Evolutionary conservation across 305 asterid genomes (phyloP).

Genomic region (Euphrasia arctica): DNA sequence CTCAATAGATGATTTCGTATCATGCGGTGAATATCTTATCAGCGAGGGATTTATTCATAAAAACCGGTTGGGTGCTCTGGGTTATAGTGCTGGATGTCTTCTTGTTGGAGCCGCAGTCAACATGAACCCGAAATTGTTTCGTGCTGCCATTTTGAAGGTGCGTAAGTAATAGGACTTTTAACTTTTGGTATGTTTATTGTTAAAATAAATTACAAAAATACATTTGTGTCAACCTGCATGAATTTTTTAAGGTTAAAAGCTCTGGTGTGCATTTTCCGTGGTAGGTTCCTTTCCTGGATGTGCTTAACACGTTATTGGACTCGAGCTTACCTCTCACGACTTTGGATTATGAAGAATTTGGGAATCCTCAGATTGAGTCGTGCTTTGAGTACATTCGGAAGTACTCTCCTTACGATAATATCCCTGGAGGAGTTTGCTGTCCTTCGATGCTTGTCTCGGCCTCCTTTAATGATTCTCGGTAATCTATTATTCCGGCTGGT

Average conservation of each 20-base stretch:
- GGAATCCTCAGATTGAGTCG: constrained; percentile 57
- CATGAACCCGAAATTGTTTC: constrained; percentile 70
- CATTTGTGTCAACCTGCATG: no score
- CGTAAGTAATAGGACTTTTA: background rate
- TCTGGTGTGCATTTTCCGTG: constrained; percentile 20
- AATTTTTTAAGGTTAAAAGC: background rate
- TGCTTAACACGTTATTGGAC: constrained; percentile 76
- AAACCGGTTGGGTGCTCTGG: constrained; percentile 59
- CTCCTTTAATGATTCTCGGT: constrained; percentile 87
- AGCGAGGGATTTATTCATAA: constrained; percentile 51
- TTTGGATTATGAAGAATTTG: constrained; percentile 90
- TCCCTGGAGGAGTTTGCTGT: constrained; percentile 58
- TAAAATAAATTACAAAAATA: background rate
- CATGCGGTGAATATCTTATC: constrained; percentile 66
- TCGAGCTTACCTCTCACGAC: constrained; percentile 78
- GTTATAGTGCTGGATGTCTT: constrained; percentile 85
- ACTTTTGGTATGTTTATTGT: background rate
- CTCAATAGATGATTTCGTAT: constrained; percentile 64
- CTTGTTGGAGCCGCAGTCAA: constrained; percentile 80
- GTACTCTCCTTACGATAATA: constrained; percentile 88
- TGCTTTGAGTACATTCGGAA: constrained; percentile 58
- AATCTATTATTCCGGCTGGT: constrained; percentile 5
- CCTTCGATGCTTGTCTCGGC: constrained; percentile 81
- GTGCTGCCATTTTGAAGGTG: constrained; percentile 83
- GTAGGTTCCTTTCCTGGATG: constrained; percentile 90